phyloP scores from a whole-genome alignment of 2,329 filamentous ascomycete genomes.

The Huntiella bhutanensis region DNA sequence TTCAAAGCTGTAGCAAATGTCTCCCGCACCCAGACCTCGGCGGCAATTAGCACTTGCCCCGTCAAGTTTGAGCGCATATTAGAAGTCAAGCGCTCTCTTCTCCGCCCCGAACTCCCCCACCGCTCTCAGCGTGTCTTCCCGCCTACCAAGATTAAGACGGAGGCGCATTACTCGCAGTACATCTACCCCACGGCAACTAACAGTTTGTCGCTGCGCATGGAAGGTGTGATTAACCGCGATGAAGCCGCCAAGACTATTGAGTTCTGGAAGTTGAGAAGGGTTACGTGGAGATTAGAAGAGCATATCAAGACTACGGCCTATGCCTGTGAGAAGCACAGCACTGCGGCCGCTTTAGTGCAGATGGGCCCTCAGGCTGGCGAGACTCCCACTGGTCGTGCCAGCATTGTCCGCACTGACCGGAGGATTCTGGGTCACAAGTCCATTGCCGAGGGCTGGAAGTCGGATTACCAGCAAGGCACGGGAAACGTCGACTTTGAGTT shows the following conservation, averaged over 20 bases:
- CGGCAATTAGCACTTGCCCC: conserved; percentile 15
- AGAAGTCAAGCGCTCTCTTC: conserved; percentile 60
- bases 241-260: conserved; percentile 51
- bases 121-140: conserved; percentile 89
- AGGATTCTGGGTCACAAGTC: conserved; percentile 65
- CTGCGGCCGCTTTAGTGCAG: neutral
- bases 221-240: conserved; percentile 62
- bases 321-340: conserved; percentile 54
- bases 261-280: conserved; percentile 74
- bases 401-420: conserved; percentile 55
- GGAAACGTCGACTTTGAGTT: conserved; percentile 45
- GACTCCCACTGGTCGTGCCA: conserved; percentile 28
- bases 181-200: conserved; percentile 76
- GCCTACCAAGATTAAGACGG: conserved; percentile 80
- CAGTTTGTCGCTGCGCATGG: conserved; percentile 59
- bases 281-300: conserved; percentile 89
- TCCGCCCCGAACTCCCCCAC: conserved; percentile 56
- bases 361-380: conserved; percentile 24
- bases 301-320: conserved; percentile 60
- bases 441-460: conserved; percentile 80
- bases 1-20: conserved; percentile 49
- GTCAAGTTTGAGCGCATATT: conserved; percentile 50
- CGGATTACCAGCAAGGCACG: conserved; percentile 32
- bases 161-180: conserved; percentile 62
- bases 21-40: conserved; percentile 37